Conservation (phyloP, 345 rosid species). For the Odontarrhena argentea region DNA sequence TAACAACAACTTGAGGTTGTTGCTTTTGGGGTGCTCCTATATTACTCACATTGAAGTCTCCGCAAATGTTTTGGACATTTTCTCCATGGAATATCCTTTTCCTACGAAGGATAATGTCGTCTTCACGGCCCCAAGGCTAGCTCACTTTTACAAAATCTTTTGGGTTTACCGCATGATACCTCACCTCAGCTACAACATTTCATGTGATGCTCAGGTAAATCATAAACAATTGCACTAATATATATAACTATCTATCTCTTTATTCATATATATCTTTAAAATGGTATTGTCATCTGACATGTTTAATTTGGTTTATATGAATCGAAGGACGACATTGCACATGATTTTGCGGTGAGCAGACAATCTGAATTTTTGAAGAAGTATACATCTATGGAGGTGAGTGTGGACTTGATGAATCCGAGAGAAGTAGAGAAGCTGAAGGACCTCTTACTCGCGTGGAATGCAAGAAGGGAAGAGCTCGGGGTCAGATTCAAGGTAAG, state of each 20-base stretch:
- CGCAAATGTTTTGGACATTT: not conserved
- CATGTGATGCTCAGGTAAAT: slow-evolving; percentile 10
- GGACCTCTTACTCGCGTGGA: not conserved
- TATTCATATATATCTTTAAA: too few relatives aligned
- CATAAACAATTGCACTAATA: not conserved
- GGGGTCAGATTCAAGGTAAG: slow-evolving; percentile 26
- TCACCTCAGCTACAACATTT: slow-evolving; percentile 1
- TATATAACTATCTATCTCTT: not conserved
- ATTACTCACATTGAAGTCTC: slow-evolving; percentile 3
- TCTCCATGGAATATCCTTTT: not conserved
- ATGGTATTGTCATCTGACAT: not conserved
- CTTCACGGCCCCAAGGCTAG: not conserved
- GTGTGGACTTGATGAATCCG: slow-evolving; percentile 17
- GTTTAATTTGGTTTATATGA: not conserved
- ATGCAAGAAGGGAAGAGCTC: not conserved
- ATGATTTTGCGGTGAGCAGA: not conserved
- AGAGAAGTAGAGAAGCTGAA: slow-evolving; percentile 8
- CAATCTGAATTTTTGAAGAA: not conserved
- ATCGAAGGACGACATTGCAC: slow-evolving; percentile 12
- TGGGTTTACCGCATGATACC: not conserved
- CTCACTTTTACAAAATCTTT: not conserved
- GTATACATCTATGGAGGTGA: not conserved
- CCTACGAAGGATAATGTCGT: not conserved
- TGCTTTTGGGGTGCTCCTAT: not conserved
- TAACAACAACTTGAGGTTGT: slow-evolving; percentile 14